phyloP scores from a whole-genome alignment of 2,329 filamentous ascomycete genomes.

The Ciborinia camelliae region DNA sequence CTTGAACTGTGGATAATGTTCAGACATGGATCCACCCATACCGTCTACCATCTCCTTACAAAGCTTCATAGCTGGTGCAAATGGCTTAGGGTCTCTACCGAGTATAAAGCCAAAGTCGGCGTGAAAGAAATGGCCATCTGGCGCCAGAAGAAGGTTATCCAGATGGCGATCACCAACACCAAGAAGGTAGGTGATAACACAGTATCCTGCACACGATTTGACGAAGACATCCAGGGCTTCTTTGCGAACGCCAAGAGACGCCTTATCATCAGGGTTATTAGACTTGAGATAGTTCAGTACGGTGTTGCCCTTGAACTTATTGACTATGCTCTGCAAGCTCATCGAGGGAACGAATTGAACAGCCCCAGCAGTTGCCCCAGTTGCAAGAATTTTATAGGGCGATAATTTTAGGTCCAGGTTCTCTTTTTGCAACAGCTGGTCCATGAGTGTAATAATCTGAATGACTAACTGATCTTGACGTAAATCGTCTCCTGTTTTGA shows the following conservation, averaged over 20 bases:
- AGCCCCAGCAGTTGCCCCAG: slow-evolving; percentile 81
- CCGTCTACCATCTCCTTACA: slow-evolving; percentile 98
- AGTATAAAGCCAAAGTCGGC: slow-evolving; percentile 98
- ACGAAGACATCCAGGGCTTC: slow-evolving; percentile 94
- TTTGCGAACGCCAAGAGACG: slow-evolving; percentile 81
- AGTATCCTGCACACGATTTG: slow-evolving; percentile 94
- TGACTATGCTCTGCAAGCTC: slow-evolving; percentile 76
- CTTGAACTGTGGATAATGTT: slow-evolving; percentile 85
- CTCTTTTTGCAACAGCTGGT: slow-evolving; percentile 89
- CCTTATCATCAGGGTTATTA: slow-evolving; percentile 82
- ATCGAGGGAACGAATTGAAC: slow-evolving; percentile 91
- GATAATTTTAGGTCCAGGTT: slow-evolving; percentile 93
- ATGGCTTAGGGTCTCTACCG: slow-evolving; percentile 93
- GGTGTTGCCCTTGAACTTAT: slow-evolving; percentile 71
- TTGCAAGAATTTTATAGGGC: slow-evolving; percentile 94
- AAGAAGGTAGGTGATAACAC: slow-evolving; percentile 96
- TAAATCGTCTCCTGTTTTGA: slow-evolving; percentile 95
- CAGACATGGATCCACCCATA: slow-evolving; percentile 81
- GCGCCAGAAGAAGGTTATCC: slow-evolving; percentile 88
- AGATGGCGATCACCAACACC: slow-evolving; percentile 94
- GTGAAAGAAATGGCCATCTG: slow-evolving; percentile 94
- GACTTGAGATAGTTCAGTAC: slow-evolving; percentile 80
- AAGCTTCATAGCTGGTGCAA: slow-evolving; percentile 94
- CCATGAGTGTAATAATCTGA: slow-evolving; percentile 97
- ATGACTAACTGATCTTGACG: slow-evolving; percentile 97